These are phyloP conservation scores for Schrenkiella parvula DNA, from an alignment of 345 rosid species.

Conservation along the genomic window DNA sequence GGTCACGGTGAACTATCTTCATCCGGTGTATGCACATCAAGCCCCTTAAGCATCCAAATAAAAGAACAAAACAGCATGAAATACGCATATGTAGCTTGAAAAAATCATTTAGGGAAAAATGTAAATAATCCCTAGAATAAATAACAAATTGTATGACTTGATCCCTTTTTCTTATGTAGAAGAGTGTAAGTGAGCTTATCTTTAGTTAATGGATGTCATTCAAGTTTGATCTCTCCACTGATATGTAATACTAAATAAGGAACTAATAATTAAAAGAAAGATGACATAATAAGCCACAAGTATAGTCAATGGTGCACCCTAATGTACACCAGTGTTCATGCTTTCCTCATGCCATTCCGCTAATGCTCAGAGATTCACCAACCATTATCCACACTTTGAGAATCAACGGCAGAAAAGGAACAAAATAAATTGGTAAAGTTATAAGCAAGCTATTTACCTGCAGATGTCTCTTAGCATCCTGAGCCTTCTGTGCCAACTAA, in stretches of 20 bases:
- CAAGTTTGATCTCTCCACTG: conserved; percentile 4
- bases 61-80: neutral
- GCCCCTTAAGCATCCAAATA: conserved; percentile 51
- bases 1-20: conserved; percentile 91
- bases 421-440: neutral
- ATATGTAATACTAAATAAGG: neutral
- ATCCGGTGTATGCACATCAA: conserved; percentile 98
- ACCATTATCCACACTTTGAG: neutral
- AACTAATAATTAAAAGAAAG: neutral
- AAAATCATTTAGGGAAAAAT: neutral
- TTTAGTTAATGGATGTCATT: neutral
- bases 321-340: neutral
- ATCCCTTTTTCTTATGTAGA: neutral
- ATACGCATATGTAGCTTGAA: neutral
- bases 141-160: neutral
- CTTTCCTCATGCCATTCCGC: neutral
- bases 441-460: conserved; percentile 53
- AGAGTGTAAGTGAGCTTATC: neutral
- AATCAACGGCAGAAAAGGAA: neutral
- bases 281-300: neutral
- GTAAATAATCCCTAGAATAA: neutral
- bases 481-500: conserved; percentile 82
- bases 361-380: neutral
- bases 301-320: neutral
- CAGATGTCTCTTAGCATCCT: conserved; percentile 94